Evolutionary conservation across 2,329 filamentous ascomycete genomes (phyloP).

Genomic region (Botrytis galanthina): DNA sequence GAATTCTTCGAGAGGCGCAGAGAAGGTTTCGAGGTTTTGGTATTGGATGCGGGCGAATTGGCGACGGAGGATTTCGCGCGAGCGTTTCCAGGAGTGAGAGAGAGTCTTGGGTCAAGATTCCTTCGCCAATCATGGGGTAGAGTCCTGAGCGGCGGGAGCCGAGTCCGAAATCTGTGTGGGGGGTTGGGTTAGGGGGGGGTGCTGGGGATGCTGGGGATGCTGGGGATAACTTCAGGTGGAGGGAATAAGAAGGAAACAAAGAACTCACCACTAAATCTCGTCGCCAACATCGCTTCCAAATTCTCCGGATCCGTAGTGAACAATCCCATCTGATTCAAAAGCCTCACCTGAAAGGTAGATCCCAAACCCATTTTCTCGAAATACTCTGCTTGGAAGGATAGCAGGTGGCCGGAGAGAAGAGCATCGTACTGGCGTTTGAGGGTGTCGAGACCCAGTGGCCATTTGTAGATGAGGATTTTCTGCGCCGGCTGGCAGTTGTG

Average conservation of each 20-base stretch:
- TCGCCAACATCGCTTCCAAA: background rate
- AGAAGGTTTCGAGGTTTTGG: constrained; percentile 22
- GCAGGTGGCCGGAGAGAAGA: background rate
- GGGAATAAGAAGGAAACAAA: too few species aligned
- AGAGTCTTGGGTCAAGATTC: constrained; percentile 18
- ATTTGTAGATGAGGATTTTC: background rate
- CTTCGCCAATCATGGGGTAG: background rate
- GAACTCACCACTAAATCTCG: background rate
- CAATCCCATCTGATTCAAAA: background rate
- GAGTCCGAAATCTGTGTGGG: background rate
- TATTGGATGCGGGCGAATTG: constrained; percentile 16
- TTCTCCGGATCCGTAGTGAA: background rate
- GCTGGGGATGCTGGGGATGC: too few species aligned
- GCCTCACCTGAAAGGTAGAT: background rate
- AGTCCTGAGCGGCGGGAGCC: background rate
- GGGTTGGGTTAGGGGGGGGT: background rate
- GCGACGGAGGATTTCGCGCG: background rate
- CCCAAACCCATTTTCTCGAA: background rate
- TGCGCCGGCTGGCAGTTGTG: background rate
- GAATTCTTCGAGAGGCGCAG: constrained; percentile 24
- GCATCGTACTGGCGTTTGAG: background rate
- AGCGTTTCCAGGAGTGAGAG: background rate
- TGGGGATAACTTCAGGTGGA: too few species aligned
- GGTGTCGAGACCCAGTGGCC: background rate
- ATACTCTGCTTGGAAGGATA: background rate